Conservation (phyloP, 768 basidiomycete genomes). For the Aureoboletus auriporus region DNA sequence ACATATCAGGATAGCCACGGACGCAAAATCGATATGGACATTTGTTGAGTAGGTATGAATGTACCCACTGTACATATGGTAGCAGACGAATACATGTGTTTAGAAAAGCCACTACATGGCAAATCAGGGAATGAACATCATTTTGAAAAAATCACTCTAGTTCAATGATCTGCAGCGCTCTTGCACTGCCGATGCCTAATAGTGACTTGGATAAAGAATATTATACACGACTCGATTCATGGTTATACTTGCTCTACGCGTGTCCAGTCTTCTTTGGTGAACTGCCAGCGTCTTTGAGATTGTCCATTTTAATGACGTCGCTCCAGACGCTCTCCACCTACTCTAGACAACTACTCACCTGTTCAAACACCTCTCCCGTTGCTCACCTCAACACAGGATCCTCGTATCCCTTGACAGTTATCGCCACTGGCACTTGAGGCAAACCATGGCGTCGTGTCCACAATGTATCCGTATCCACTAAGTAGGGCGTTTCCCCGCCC, state of each 20-base stretch:
- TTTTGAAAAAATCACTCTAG: too few species aligned
- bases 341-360: slow-evolving; percentile 37
- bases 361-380: slow-evolving; percentile 37
- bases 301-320: slow-evolving; percentile 31
- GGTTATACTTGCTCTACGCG: background rate
- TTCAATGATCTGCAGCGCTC: too few species aligned
- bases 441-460: slow-evolving; percentile 2
- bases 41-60: too few species aligned
- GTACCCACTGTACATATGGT: too few species aligned
- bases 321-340: slow-evolving; percentile 60
- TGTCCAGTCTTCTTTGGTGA: background rate
- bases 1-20: too few species aligned
- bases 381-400: slow-evolving; percentile 49
- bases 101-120: too few species aligned
- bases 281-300: background rate
- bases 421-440: background rate
- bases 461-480: slow-evolving; percentile 15
- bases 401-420: slow-evolving; percentile 62
- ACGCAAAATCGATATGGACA: too few species aligned
- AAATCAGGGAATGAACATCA: too few species aligned
- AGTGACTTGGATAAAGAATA: too few species aligned
- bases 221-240: too few species aligned
- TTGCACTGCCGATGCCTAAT: too few species aligned
- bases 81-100: too few species aligned
- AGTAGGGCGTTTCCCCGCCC: slow-evolving; percentile 23